Base-by-base conservation (phyloP, 805 yeast genomes). In the Candida yuanshanica region DNA sequence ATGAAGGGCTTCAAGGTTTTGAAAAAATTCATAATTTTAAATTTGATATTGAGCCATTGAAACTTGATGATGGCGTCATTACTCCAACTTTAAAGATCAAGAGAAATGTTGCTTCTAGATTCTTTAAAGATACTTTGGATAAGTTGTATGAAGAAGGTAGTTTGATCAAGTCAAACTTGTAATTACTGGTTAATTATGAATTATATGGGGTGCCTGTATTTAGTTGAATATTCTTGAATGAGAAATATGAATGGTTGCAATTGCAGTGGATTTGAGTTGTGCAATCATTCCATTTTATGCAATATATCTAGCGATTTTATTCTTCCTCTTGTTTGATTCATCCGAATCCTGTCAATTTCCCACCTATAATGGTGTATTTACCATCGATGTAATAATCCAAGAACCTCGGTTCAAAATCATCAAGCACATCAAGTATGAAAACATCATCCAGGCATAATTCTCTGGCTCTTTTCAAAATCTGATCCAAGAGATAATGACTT, bases 11-110 rank as follows among this genome's bases (percentile, higher is more conserved):
- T 37, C 68, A 66, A 47, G 77, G 79, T 2, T 75, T 71, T 51
- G 83, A 77, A 52, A 67, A 66, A 42, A 51, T 77, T 23, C 72
- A 70, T 51, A 77, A 77, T 47, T 44, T 74, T 34, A 45, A 55
- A 14, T 48, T 72, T 18, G 68, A 53, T 22, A 39, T 69, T 45
- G 79, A 76, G 50, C 82, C 82, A 12, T 64, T 77, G 52, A 71
- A 64, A 24, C 52, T 74, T 20, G 76, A 66, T 41, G 71, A 72
- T 42, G 73, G 73, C 33, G 67, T 70, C 4, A 55, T 78, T 35
- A 79, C 84, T 6, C 83, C 83, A 27, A 78, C 83, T 10, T 40
- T 69, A 42, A 70, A 70, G 52, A 55, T 69, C 44, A 68, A 69
- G 55, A 58, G 78, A 42, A 61, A 64, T 5, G 57, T 59, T 33